phyloP scores from a whole-genome alignment of 768 basidiomycete genomes.

The Termitomyces sp. region DNA sequence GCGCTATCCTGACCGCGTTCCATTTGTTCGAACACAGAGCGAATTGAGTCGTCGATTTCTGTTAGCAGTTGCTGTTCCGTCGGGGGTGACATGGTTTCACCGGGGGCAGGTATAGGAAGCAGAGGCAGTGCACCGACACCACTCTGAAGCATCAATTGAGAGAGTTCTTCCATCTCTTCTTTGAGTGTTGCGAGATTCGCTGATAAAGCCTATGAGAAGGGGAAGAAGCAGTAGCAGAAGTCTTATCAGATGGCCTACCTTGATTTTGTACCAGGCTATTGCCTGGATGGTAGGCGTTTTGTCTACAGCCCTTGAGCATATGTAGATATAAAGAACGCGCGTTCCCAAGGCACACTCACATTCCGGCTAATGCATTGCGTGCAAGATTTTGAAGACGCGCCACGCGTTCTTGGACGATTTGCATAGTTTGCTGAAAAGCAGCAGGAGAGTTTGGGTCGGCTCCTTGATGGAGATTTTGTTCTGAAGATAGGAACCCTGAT shows the following conservation, averaged over 20 bases:
- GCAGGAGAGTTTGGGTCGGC: conserved; percentile 56
- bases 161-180: conserved; percentile 39
- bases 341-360: conserved; percentile 35
- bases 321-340: background rate
- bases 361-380: conserved; percentile 40
- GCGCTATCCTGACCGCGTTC: conserved; percentile 54
- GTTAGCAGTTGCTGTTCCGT: conserved; percentile 42
- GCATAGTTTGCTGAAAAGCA: conserved; percentile 55
- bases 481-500: conserved; percentile 8
- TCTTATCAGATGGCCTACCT: conserved; percentile 26
- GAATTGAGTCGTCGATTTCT: conserved; percentile 36
- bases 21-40: conserved; percentile 43
- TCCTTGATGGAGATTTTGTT: conserved; percentile 23
- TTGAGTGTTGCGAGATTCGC: conserved; percentile 48
- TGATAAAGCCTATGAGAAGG: conserved; percentile 14
- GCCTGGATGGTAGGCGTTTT: conserved; percentile 56
- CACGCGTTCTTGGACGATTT: conserved; percentile 42
- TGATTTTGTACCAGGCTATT: conserved; percentile 50
- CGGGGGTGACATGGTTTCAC: conserved; percentile 22
- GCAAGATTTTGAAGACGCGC: conserved; percentile 43
- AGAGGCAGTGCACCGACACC: conserved; percentile 67
- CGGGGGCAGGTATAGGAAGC: conserved; percentile 20
- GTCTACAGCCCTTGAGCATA: conserved; percentile 26
- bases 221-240: background rate
- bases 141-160: conserved; percentile 45